Percentiles rank a stretch among this genome's conserved stretches.
Conservation (phyloP, 192 early-diverging fungal genomes). For the Coemansia sp. region DNA sequence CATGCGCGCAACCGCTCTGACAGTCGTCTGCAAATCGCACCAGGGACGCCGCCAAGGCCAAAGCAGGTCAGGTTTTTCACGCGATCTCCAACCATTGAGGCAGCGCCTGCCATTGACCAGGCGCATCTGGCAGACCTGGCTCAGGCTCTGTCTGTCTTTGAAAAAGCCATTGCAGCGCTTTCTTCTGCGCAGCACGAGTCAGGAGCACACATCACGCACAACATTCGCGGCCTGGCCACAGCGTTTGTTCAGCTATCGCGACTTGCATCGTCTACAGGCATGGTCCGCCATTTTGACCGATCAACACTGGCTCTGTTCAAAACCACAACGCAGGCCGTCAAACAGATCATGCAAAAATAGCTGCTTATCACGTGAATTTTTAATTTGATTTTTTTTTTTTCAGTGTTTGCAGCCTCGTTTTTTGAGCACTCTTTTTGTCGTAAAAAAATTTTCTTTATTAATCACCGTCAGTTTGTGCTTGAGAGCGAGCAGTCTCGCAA, state of each 20-base stretch:
- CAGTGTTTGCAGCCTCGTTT: background rate
- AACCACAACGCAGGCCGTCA: constrained; percentile 44
- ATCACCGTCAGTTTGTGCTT: background rate
- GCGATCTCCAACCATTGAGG: constrained; percentile 6
- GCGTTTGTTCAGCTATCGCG: constrained; percentile 50
- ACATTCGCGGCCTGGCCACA: constrained; percentile 27
- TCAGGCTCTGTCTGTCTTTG: constrained; percentile 36
- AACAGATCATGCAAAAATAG: constrained; percentile 31
- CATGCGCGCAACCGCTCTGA: constrained; percentile 46
- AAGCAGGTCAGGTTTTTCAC: constrained; percentile 49
- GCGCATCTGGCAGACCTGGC: constrained; percentile 31
- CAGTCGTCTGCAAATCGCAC: constrained; percentile 26
- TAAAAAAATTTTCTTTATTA: constrained; percentile 1
- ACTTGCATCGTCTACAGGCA: constrained; percentile 37
- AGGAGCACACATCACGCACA: constrained; percentile 1
- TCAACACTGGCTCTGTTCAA: constrained; percentile 50
- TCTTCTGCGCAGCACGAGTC: background rate
- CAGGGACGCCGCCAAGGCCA: constrained; percentile 16
- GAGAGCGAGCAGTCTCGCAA: background rate
- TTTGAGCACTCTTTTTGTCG: background rate
- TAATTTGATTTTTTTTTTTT: constrained; percentile 2
- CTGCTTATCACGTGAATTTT: constrained; percentile 1
- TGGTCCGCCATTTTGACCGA: constrained; percentile 53
- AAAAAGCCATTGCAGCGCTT: constrained; percentile 35
- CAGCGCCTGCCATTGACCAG: constrained; percentile 26